A percentile compares a stretch with the other conserved stretches of the same genome.
phyloP scores from a whole-genome alignment of 2,329 filamentous ascomycete species.

The Blastomyces percursus region DNA sequence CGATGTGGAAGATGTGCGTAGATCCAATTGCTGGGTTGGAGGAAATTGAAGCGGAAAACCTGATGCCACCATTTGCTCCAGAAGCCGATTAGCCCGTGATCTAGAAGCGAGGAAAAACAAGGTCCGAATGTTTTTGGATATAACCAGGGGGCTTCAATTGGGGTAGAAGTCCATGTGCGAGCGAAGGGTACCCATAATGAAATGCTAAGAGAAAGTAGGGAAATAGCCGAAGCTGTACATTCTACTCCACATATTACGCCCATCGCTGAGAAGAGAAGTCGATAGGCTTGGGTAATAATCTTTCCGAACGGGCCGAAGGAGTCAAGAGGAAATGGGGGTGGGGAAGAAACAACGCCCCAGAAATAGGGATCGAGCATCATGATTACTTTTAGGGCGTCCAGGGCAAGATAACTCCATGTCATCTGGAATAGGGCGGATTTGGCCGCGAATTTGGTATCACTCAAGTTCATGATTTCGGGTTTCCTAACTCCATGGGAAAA shows the following conservation, averaged over 20 bases:
- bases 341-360: conserved; percentile 43
- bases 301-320: conserved; percentile 34
- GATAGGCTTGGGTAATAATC: conserved; percentile 43
- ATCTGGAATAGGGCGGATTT: conserved; percentile 37
- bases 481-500: conserved; percentile 9
- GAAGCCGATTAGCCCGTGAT: conserved; percentile 64
- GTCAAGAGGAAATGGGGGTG: conserved; percentile 34
- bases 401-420: conserved; percentile 49
- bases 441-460: conserved; percentile 38
- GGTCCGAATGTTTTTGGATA: conserved; percentile 50
- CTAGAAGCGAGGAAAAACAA: conserved; percentile 31
- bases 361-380: conserved; percentile 75
- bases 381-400: conserved; percentile 59
- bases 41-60: conserved; percentile 57
- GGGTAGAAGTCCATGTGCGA: conserved; percentile 49
- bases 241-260: conserved; percentile 52
- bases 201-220: conserved; percentile 48
- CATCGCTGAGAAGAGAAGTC: conserved; percentile 38
- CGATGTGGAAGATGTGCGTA: conserved; percentile 21
- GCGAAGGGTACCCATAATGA: conserved; percentile 41
- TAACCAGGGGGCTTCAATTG: conserved; percentile 49
- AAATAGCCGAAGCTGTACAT: conserved; percentile 49
- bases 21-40: conserved; percentile 30
- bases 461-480: conserved; percentile 19
- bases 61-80: conserved; percentile 93